Evolutionary conservation across 345 rosid species (phyloP), one percentile per base, ranked within the genome.

Genomic region (Eucalyptus cloeziana): DNA sequence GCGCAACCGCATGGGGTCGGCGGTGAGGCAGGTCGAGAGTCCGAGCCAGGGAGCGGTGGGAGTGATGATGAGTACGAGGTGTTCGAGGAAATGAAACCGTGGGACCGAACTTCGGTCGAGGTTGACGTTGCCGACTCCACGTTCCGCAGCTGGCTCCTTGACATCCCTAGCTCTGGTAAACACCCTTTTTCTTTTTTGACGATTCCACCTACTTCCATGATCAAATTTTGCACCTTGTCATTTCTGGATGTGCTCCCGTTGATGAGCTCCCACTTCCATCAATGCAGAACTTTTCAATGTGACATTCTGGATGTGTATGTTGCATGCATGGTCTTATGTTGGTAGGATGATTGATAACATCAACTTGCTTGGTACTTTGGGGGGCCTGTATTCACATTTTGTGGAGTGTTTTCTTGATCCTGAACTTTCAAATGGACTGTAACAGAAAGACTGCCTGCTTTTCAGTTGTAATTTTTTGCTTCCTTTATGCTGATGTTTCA

Each of bases 81-180:
- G 93, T 96, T 96, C 94, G 95, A 95, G 49, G 89, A 92, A 93
- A 90, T 97, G 96, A 93, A 90, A 88, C 94, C 89, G 24, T 96
- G 98, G 98, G 99, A 97, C 92, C 95, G 99, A 10, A 90, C 91
- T 88, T 93, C 99, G 2, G 96, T 97, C 22, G 95, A 96, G 87
- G 93, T 97, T 83, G 92, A 94, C 25, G 93, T 97, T 44, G 92
- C 97, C 11, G 91, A 91, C 50, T 85, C 94, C 89, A 97, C 99
- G 13, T 96, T 94, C 88, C 93, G 86, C n/a, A 91, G 92, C 52
- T 97, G 98, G 99, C 95, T 97, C 89, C 97, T 91, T 56, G 97
- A 97, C 64, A 90, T 94, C 89, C 98, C 98, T 89, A 95, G 98
- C 92, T 90, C 96, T 33, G 98, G 99, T 97, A 92, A 37, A 47